Conservation (phyloP, 2,329 filamentous ascomycete species). For the Pseudogymnoascus sp. region DNA sequence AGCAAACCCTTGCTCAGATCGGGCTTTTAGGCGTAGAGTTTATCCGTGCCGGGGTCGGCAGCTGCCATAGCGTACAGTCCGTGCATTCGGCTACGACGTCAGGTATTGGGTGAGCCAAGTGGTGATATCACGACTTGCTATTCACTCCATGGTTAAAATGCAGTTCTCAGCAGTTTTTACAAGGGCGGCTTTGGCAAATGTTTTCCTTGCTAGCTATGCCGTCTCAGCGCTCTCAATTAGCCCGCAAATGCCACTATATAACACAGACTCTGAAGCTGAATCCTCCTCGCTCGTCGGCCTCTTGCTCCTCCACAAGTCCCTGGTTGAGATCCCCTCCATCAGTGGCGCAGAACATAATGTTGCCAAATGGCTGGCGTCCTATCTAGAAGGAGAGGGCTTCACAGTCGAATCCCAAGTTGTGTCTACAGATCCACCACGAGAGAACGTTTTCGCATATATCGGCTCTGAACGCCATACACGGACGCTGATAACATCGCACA, state of each 20-base stretch:
- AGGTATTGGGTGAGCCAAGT: neutral
- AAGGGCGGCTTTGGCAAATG: neutral
- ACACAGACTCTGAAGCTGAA: slow-evolving; percentile 9
- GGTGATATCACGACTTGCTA: neutral
- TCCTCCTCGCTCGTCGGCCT: slow-evolving; percentile 33
- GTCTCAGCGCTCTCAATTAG: slow-evolving; percentile 14
- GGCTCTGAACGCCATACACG: slow-evolving; percentile 42
- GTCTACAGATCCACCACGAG: slow-evolving; percentile 19
- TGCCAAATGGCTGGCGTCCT: slow-evolving; percentile 49
- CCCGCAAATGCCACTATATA: slow-evolving; percentile 15
- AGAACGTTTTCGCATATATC: slow-evolving; percentile 58
- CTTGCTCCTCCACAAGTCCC: slow-evolving; percentile 53
- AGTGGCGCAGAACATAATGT: slow-evolving; percentile 53
- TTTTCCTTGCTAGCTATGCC: slow-evolving; percentile 17
- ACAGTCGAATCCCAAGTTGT: slow-evolving; percentile 53
- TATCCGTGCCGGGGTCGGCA: neutral
- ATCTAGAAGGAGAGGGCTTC: slow-evolving; percentile 51
- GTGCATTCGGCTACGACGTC: neutral
- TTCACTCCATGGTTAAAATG: slow-evolving; percentile 1
- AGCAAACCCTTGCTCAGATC: slow-evolving; percentile 7
- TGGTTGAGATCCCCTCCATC: slow-evolving; percentile 58
- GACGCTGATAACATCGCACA: slow-evolving; percentile 54
- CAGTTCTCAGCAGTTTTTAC: neutral
- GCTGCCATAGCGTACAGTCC: neutral
- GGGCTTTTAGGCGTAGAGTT: slow-evolving; percentile 11